These are phyloP conservation scores for Trichoderma gamsii DNA, from an alignment of 495 filamentous ascomycete species.

Conservation along the genomic window DNA sequence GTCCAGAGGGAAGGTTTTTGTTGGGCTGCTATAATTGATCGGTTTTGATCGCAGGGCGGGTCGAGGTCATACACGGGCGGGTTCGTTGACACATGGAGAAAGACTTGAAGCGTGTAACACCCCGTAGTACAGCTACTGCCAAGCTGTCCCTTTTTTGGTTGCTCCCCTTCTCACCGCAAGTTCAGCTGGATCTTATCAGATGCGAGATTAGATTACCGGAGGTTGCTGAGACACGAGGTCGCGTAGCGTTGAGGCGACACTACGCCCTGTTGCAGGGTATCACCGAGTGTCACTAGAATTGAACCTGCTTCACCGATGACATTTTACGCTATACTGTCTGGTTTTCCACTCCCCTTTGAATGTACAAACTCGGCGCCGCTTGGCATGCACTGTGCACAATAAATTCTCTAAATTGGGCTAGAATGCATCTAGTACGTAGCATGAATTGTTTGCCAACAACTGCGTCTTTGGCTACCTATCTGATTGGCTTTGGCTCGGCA, in stretches of 20 bases:
- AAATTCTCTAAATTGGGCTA: too few relatives aligned
- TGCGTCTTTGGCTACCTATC: neutral
- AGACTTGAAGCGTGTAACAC: too few relatives aligned
- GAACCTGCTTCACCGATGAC: neutral
- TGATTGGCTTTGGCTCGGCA: neutral
- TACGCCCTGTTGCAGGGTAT: neutral
- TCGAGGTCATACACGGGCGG: too few relatives aligned
- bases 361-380: neutral
- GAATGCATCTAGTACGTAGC: too few relatives aligned
- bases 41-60: too few relatives aligned
- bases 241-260: neutral
- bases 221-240: neutral
- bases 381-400: too few relatives aligned
- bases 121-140: too few relatives aligned
- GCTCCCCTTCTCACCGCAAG: neutral
- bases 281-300: neutral
- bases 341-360: neutral
- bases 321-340: neutral
- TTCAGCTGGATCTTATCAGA: constrained; percentile 3
- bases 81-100: too few relatives aligned
- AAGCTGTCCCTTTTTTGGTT: neutral
- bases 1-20: too few relatives aligned
- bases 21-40: too few relatives aligned
- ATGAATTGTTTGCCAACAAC: too few relatives aligned
- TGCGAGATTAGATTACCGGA: constrained; percentile 5